Base-by-base conservation (phyloP, 495 filamentous ascomycete species). In the Penicillium ochrochloron region DNA sequence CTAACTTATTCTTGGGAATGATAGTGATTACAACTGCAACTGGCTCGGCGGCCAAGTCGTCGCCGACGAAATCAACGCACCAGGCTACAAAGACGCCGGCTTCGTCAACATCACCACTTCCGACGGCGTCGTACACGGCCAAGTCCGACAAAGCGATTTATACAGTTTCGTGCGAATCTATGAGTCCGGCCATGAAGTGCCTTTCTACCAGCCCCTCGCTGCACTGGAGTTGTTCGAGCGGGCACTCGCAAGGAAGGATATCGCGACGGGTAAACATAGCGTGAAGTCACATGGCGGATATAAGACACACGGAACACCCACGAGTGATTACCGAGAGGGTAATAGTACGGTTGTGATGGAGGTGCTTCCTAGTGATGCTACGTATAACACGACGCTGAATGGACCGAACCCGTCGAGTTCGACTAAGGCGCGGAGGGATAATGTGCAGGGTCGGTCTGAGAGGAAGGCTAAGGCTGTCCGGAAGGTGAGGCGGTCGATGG, bases 111-210 rank as follows among this genome's bases (percentile, higher is more conserved):
- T 88, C 33, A 73, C 67, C 4, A 87, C 85, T 2, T 77, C 77
- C n/a, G 86, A 89, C 67, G 76, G 73, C 17, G 71, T 87, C 29
- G 79, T 84, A 10, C 85, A 88, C 60, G 90, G 90, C 5, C 85
- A 86, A 51, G 87, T 90, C 27, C 83, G 88, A 11, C 88, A 92
- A 66, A 83, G 83, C 59, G 89, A 85, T 23, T 85, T 88, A 70
- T 88, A 91, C 63, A 87, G 86, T 34, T 93, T 92, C 72, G 82
- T 84, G 31, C 83, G 89, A 2, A 80, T 92, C 11, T 92, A 88
- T 70, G 80, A 91, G 66, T 85, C 88, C 12, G 90, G 90, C 0
- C 90, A 93, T 68, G 83, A 86, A 57, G 85, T 91, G 11, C 89
- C 90, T 1, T 85, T 89, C 41, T 91, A 92, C 66, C 87, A 90